Evolutionary conservation across 441 rosid genomes (phyloP), one percentile per base, ranked within the genome.

Genomic region (Adansonia rubrostipa): DNA sequence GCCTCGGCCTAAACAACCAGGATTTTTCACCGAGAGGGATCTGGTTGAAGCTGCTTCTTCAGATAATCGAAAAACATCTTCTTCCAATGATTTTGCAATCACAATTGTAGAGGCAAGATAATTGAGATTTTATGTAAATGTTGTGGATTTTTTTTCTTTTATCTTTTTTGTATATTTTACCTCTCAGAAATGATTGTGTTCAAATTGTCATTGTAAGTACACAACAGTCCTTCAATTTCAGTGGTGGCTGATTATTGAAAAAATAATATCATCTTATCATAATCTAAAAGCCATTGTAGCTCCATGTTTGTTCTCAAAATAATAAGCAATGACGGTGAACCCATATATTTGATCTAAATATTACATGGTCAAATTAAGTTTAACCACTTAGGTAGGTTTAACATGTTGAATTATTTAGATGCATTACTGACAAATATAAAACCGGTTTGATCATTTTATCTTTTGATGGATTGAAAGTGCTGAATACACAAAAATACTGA

Each of bases 1-100:
- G 58, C 66, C 74, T 1, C 15, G 28, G 19, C 85, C 80, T 0
- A 79, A 79, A 11, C 74, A 80, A 45, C 81, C 87, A 0, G 78
- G 84, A 5, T 80, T 80, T 69, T 80, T 62, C 70, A 67, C 17
- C 2, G 58, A 82, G 48, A 79, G 78, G 10, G 51, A 76, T 44
- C 42, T 75, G 4, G 40, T 74, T 45, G 28, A 50, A 24, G 20
- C 17, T 24, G 51, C 4, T 71, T 50, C 74, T 51, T 51, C 62
- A 51, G 14, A 28, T 9, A n/a, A 28, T n/a, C 9, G 8, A 5
- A 51, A 28, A 15, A 14, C 6, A 28, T n/a, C 3, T 48, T 48
- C 10, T 24, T 71, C 74, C 15, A 71, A 71, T 51, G 61, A 51
- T 51, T 71, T 51, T 9, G 7, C 74, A 1, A 24, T 71, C 15